Evolutionary conservation across 371 early-diverging fungal genomes (phyloP).

Genomic region (Chytridiales sp.): DNA sequence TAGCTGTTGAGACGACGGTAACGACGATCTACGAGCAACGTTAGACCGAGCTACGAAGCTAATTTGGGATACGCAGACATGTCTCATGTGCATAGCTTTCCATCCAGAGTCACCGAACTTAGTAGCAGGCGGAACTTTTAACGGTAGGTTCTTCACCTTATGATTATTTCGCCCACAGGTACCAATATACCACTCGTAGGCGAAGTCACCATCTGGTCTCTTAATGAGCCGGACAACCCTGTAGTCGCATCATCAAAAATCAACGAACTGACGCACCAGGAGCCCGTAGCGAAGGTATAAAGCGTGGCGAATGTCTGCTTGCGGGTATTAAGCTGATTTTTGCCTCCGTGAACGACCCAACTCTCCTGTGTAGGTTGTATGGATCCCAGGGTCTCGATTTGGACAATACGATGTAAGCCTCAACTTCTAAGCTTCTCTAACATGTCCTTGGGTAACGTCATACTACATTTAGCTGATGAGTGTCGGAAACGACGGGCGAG

Average conservation of each 20-base stretch:
- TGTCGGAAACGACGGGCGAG: conserved; percentile 44
- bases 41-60: neutral
- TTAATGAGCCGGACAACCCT: conserved; percentile 38
- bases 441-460: neutral
- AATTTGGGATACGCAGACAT: conserved; percentile 26
- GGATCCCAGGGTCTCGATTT: conserved; percentile 32
- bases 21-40: neutral
- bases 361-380: conserved; percentile 16
- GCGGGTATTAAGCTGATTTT: neutral
- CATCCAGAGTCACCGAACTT: conserved; percentile 45
- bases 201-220: conserved; percentile 37
- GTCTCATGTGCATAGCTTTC: conserved; percentile 40
- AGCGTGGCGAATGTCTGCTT: neutral
- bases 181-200: conserved; percentile 14
- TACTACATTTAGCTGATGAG: conserved; percentile 26
- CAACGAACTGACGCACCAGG: conserved; percentile 44
- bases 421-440: neutral
- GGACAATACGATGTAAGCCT: conserved; percentile 31
- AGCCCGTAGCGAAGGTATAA: conserved; percentile 39
- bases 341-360: neutral
- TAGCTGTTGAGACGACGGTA: conserved; percentile 36
- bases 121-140: conserved; percentile 43
- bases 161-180: neutral
- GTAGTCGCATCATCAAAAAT: conserved; percentile 27
- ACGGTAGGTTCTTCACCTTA: conserved; percentile 28